Evolutionary conservation across 2,329 filamentous ascomycete species (phyloP).

Genomic region (Mollisia scopiformis): DNA sequence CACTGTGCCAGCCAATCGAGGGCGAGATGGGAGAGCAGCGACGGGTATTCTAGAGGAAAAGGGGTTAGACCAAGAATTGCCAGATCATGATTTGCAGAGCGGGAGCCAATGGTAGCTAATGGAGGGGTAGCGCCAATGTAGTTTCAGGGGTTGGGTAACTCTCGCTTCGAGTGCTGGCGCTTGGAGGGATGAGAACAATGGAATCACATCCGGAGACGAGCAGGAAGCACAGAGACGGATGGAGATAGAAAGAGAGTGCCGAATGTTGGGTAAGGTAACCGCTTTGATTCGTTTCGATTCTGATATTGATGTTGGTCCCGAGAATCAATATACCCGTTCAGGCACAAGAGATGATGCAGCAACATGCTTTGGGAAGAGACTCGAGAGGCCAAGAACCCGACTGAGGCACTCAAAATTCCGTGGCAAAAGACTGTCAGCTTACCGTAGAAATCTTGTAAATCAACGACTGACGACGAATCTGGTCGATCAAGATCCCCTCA

Average conservation of each 20-base stretch:
- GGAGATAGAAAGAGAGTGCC: not conserved
- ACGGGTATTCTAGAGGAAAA: not conserved
- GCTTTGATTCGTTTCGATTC: not conserved
- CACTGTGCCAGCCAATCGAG: not conserved
- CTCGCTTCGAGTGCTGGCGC: not conserved
- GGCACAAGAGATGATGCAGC: not conserved
- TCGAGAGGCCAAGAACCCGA: too few relatives aligned
- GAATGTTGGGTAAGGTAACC: not conserved
- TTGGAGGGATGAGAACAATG: not conserved
- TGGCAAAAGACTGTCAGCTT: not conserved
- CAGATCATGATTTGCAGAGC: not conserved
- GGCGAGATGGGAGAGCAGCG: too few relatives aligned
- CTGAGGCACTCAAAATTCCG: too few relatives aligned
- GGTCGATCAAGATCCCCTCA: not conserved
- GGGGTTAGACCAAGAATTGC: not conserved
- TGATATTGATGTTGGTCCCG: not conserved
- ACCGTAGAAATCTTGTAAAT: not conserved
- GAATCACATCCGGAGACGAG: not conserved
- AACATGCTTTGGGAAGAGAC: not conserved
- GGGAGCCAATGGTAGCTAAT: not conserved
- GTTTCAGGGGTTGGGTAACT: not conserved
- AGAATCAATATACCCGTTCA: not conserved
- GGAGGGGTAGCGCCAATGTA: conserved; percentile 6
- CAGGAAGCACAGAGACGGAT: not conserved
- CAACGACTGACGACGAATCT: not conserved